phyloP scores from a whole-genome alignment of 306 rosid genomes.

The Vigna nakashimae region DNA sequence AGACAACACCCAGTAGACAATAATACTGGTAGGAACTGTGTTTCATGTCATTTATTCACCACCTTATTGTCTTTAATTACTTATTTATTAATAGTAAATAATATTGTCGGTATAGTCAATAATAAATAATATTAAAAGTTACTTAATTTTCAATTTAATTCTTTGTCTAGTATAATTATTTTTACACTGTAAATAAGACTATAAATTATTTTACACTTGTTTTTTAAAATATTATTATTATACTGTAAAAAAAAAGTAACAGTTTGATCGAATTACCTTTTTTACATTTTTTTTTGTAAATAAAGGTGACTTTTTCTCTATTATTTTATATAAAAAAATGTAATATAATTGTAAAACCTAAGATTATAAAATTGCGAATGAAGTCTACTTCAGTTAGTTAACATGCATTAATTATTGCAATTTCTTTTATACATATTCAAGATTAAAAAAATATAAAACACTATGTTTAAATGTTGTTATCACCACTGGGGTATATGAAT shows the following conservation, averaged over 20 bases:
- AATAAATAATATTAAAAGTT: not conserved
- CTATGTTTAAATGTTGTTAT: too few species aligned
- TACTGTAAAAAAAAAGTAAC: not conserved
- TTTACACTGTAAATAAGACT: not conserved
- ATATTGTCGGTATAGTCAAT: constrained; percentile 13
- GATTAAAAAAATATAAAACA: not conserved
- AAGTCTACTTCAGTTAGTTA: too few species aligned
- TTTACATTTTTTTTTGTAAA: too few species aligned
- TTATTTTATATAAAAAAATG: too few species aligned
- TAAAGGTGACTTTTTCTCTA: too few species aligned
- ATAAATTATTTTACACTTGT: not conserved
- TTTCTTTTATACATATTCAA: not conserved
- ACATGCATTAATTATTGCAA: too few species aligned
- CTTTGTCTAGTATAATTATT: not conserved
- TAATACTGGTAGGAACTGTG: not conserved
- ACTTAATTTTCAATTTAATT: not conserved
- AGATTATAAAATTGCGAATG: not conserved
- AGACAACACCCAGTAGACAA: not conserved
- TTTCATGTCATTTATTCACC: not conserved
- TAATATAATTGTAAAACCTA: not conserved
- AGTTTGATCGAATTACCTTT: not conserved
- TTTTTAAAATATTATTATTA: not conserved
- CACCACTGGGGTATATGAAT: not conserved
- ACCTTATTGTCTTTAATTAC: constrained; percentile 11
- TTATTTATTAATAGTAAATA: constrained; percentile 6